A percentile compares a stretch with the other conserved stretches of the same genome.
Conservation (phyloP, 257 asterid species). For the Prunella vulgaris region DNA sequence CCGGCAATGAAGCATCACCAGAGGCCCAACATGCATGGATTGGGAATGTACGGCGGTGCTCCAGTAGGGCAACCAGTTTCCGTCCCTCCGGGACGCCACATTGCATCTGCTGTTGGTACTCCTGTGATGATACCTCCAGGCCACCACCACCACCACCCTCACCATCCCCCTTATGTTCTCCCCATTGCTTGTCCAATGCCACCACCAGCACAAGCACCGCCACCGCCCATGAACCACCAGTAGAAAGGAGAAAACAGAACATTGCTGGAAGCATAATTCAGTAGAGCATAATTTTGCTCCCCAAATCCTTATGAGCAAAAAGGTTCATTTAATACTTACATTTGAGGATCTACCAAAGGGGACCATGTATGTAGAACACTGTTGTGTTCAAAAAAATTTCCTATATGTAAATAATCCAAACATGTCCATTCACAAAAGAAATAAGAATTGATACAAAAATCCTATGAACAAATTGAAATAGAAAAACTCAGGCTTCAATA, state of each 20-base stretch:
- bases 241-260: slow-evolving; percentile 12
- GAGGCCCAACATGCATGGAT: slow-evolving; percentile 47
- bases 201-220: slow-evolving; percentile 43
- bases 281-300: slow-evolving; percentile 21
- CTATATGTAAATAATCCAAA: slow-evolving; percentile 21
- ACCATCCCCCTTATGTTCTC: slow-evolving; percentile 55
- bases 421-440: neutral
- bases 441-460: neutral
- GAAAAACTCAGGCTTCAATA: neutral
- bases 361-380: slow-evolving; percentile 15
- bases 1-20: slow-evolving; percentile 58
- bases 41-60: slow-evolving; percentile 62
- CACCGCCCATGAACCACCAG: slow-evolving; percentile 50
- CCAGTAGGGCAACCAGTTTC: slow-evolving; percentile 79
- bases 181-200: slow-evolving; percentile 72
- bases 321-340: slow-evolving; percentile 20
- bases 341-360: slow-evolving; percentile 21
- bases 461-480: neutral
- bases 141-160: slow-evolving; percentile 35
- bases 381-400: slow-evolving; percentile 20
- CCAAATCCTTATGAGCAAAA: slow-evolving; percentile 3
- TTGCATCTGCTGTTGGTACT: slow-evolving; percentile 79
- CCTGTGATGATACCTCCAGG: slow-evolving; percentile 80
- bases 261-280: slow-evolving; percentile 9
- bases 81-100: slow-evolving; percentile 56